These are phyloP conservation scores for Mallotus japonicus DNA, from an alignment of 441 rosid genomes.

Conservation along the genomic window DNA sequence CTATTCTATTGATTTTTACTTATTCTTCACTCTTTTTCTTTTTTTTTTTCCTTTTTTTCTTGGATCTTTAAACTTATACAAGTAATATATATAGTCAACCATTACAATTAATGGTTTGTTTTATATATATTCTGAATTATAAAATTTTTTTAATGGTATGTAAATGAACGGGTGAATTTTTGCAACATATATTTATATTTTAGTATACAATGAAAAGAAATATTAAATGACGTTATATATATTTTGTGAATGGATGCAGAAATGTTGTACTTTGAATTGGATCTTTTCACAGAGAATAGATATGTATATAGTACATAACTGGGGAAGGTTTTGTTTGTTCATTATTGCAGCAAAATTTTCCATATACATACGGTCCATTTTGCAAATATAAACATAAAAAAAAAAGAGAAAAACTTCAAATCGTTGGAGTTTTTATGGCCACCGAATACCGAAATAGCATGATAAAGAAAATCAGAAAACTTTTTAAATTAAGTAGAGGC, in stretches of 20 bases:
- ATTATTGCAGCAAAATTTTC: not conserved
- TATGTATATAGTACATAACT: not conserved
- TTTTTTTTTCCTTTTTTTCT: not conserved
- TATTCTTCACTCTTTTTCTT: not conserved
- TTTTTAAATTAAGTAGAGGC: too few relatives aligned
- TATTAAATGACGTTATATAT: too few relatives aligned
- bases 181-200: too few relatives aligned
- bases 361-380: not conserved
- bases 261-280: not conserved
- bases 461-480: too few relatives aligned
- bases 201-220: too few relatives aligned
- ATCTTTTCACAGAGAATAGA: not conserved
- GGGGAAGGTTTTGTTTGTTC: not conserved
- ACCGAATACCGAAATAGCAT: too few relatives aligned
- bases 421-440: too few relatives aligned
- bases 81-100: not conserved
- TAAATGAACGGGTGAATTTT: not conserved
- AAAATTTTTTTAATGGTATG: not conserved
- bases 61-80: constrained; percentile 15
- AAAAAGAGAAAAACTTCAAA: not conserved
- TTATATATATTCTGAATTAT: too few relatives aligned
- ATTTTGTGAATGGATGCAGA: not conserved
- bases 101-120: not conserved
- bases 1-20: not conserved
- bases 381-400: not conserved